Evolutionary conservation across 441 rosid species (phyloP).

Genomic region (Eutrema salsugineum): DNA sequence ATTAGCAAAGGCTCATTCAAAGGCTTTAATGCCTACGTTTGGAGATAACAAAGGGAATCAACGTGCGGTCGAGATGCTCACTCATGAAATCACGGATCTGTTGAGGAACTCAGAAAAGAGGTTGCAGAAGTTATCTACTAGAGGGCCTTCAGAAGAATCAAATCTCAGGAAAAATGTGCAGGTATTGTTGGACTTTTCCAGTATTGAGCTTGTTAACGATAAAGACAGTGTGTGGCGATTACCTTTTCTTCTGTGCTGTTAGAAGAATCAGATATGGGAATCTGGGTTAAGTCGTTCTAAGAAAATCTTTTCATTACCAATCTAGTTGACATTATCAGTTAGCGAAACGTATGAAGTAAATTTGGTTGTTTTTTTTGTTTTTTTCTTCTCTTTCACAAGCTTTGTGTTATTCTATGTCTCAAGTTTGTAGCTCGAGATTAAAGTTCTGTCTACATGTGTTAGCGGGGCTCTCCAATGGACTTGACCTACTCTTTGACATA

Average conservation of each 20-base stretch:
- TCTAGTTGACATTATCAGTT: not conserved
- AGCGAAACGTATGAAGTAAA: not conserved
- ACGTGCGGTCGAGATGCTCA: conserved; percentile 61
- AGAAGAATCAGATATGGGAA: not conserved
- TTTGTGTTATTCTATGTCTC: not conserved
- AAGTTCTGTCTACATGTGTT: conserved; percentile 21
- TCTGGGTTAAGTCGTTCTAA: not conserved
- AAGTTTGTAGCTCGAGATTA: not conserved
- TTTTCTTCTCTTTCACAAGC: not conserved
- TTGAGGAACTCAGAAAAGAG: conserved; percentile 79
- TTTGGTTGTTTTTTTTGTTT: no score
- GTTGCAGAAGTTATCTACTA: conserved; percentile 55
- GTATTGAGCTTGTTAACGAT: not conserved
- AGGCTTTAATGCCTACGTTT: conserved; percentile 91
- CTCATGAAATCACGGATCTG: conserved; percentile 64
- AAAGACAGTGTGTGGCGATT: not conserved
- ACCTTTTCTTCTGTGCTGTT: not conserved
- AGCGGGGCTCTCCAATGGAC: conserved; percentile 16
- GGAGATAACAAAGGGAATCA: conserved; percentile 87
- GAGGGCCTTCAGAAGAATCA: conserved; percentile 79
- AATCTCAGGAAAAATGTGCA: conserved; percentile 90
- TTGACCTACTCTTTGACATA: conserved; percentile 30
- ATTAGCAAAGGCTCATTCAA: conserved; percentile 78
- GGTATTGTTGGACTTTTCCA: conserved; percentile 40
- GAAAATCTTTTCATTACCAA: not conserved